These are phyloP conservation scores for maize (Zea mays) DNA, from an alignment of 176 grass and related monocot species.

Conservation along the genomic window Zm-B73-REFERENCE-NAM-5.0 NC_050103.1:173981001-173981500, in stretches of 20 bases:
- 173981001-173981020: not conserved
- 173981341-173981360: not conserved
- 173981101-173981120: not conserved
- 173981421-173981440: not conserved
- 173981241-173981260: not conserved
- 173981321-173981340: not conserved
- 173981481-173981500: conserved; percentile 1
- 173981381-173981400: not conserved
- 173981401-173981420: not conserved
- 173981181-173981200: not conserved
- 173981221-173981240: not conserved
- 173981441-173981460: not conserved
- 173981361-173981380: not conserved
- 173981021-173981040: not conserved
- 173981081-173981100: not conserved
- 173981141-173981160: not conserved
- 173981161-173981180: not conserved
- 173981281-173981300: not conserved
- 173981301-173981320: not conserved
- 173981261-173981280: not conserved
- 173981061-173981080: not conserved
- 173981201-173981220: not conserved
- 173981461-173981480: not conserved
- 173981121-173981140: not conserved
- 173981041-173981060: not conserved